A percentile compares a stretch with the other conserved stretches of the same genome.
These are phyloP conservation scores for Apiotrichum domesticum DNA, from an alignment of 1,284 basidiomycete genomes.

Conservation along the genomic window DNA sequence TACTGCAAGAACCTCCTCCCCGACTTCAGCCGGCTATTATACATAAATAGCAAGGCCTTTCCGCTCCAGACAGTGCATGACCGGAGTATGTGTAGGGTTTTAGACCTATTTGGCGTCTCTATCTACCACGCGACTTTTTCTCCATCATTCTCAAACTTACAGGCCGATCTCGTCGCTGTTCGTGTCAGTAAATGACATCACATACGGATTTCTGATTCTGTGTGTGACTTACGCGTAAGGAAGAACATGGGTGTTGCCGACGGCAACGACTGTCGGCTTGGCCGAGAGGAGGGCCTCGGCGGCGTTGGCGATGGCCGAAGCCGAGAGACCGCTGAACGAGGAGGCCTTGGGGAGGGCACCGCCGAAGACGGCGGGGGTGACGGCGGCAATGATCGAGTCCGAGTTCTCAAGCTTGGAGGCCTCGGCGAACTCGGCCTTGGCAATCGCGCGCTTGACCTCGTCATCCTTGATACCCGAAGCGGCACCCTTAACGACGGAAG, in stretches of 20 bases:
- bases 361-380: slow-evolving; percentile 54
- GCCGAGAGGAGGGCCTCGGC: slow-evolving; percentile 45
- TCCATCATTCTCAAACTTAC: slow-evolving; percentile 43
- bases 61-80: slow-evolving; percentile 15
- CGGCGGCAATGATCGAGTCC: slow-evolving; percentile 59
- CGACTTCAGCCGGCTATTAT: too few relatives aligned
- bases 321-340: slow-evolving; percentile 59
- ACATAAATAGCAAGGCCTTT: too few relatives aligned
- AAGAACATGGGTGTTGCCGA: slow-evolving; percentile 68
- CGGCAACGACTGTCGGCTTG: slow-evolving; percentile 78
- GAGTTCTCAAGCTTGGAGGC: slow-evolving; percentile 61
- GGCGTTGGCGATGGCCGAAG: slow-evolving; percentile 57
- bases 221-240: slow-evolving; percentile 57
- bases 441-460: slow-evolving; percentile 69
- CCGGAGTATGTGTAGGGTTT: slow-evolving; percentile 10
- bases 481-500: slow-evolving; percentile 61
- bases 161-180: slow-evolving; percentile 69
- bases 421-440: slow-evolving; percentile 77
- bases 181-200: not conserved
- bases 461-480: slow-evolving; percentile 58
- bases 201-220: too few relatives aligned
- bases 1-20: too few relatives aligned
- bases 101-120: slow-evolving; percentile 20
- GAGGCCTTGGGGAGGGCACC: slow-evolving; percentile 54
- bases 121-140: slow-evolving; percentile 19